Percentiles rank a stretch among this genome's conserved stretches.
These are phyloP conservation scores for Flaveria trinervia DNA, from an alignment of 129 eudicot species.

Conservation along the genomic window DNA sequence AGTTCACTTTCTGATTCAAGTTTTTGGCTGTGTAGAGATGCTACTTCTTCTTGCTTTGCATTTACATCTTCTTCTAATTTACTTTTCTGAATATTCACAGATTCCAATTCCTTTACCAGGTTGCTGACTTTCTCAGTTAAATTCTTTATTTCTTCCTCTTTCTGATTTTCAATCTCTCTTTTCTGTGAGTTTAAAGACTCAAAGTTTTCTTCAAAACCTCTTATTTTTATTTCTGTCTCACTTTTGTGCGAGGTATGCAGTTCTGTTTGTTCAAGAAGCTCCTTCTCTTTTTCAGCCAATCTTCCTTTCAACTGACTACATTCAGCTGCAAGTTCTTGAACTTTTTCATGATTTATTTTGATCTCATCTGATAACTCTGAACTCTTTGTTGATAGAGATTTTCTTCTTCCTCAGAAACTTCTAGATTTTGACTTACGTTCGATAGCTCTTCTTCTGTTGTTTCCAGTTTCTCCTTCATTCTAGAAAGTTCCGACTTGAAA, in stretches of 20 bases:
- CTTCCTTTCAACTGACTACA: slow-evolving; percentile 48
- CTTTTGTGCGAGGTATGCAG: slow-evolving; percentile 68
- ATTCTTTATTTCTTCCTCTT: slow-evolving; percentile 52
- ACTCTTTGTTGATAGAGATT: slow-evolving; percentile 44
- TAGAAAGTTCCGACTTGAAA: slow-evolving; percentile 37
- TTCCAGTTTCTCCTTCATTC: slow-evolving; percentile 36
- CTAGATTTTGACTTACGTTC: slow-evolving; percentile 40
- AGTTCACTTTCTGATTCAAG: slow-evolving; percentile 47
- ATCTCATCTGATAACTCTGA: slow-evolving; percentile 51
- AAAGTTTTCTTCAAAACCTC: slow-evolving; percentile 62
- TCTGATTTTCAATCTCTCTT: slow-evolving; percentile 63
- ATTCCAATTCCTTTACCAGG: slow-evolving; percentile 48
- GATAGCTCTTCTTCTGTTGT: slow-evolving; percentile 50
- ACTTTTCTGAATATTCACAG: slow-evolving; percentile 41
- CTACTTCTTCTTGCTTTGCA: slow-evolving; percentile 55
- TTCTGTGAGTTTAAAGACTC: slow-evolving; percentile 50
- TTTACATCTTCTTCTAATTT: slow-evolving; percentile 49
- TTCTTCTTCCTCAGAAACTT: slow-evolving; percentile 57
- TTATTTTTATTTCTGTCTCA: slow-evolving; percentile 49
- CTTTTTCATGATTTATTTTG: slow-evolving; percentile 36
- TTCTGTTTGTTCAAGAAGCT: slow-evolving; percentile 49
- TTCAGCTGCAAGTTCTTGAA: slow-evolving; percentile 56
- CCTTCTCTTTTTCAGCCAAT: slow-evolving; percentile 50
- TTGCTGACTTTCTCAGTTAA: slow-evolving; percentile 47
- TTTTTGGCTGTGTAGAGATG: slow-evolving; percentile 47